A percentile compares a stretch with the other conserved stretches of the same genome.
Evolutionary conservation across 768 basidiomycete species (phyloP).

Genomic region (Mycena polygramma): DNA sequence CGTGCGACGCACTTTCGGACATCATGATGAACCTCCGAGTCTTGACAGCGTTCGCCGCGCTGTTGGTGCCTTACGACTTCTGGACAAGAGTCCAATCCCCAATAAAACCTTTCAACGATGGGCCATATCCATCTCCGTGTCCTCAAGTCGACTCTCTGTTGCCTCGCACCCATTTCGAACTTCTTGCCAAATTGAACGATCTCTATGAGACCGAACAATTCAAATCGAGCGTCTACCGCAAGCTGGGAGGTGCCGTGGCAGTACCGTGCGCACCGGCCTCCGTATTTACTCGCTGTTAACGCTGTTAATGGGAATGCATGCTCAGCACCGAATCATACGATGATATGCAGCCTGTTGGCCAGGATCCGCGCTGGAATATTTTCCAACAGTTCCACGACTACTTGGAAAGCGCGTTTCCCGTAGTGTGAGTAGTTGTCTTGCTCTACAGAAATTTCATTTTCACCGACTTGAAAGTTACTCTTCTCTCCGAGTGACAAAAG

Average conservation of each 20-base stretch:
- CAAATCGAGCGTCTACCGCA: conserved; percentile 44
- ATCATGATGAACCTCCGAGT: background rate
- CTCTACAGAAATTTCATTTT: background rate
- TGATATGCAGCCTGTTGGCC: conserved; percentile 57
- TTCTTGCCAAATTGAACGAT: background rate
- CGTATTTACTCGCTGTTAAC: background rate
- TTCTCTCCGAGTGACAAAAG: conserved; percentile 62
- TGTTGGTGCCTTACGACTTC: background rate
- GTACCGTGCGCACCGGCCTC: conserved; percentile 42
- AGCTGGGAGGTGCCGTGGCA: conserved; percentile 48
- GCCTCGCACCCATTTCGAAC: conserved; percentile 2
- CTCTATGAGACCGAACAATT: conserved; percentile 39
- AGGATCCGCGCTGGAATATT: conserved; percentile 59
- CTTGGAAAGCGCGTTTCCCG: conserved; percentile 61
- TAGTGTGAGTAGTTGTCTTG: conserved; percentile 53
- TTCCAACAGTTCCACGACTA: conserved; percentile 53
- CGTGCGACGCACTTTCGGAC: no score
- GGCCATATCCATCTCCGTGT: background rate
- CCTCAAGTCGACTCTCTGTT: conserved; percentile 19
- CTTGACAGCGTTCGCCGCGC: background rate
- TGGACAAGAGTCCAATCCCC: background rate
- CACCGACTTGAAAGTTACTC: conserved; percentile 54
- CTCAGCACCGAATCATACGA: conserved; percentile 64
- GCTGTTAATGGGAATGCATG: background rate
- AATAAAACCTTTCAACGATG: background rate